Percentiles rank a stretch among this genome's conserved stretches.
These are phyloP conservation scores for Hericium coralloides DNA, from an alignment of 768 basidiomycete species.

Conservation along the genomic window DNA sequence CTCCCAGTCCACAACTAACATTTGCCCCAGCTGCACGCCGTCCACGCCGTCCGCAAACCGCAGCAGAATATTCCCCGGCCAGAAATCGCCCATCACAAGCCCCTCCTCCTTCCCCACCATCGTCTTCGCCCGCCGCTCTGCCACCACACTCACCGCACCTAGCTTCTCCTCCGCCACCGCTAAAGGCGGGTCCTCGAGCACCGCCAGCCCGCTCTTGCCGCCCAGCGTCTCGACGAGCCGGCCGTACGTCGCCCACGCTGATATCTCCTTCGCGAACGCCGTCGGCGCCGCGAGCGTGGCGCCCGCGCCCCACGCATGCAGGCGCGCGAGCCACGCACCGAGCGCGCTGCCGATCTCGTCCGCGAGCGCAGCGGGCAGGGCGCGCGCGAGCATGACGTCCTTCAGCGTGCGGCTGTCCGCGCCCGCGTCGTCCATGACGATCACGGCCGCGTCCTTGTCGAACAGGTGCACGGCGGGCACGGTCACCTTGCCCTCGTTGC, in stretches of 20 bases:
- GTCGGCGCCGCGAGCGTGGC: background rate
- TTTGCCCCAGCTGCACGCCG: slow-evolving; percentile 25
- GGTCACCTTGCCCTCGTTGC: slow-evolving; percentile 30
- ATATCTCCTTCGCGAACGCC: slow-evolving; percentile 27
- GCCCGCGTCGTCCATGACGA: slow-evolving; percentile 61
- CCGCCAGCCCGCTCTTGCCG: background rate
- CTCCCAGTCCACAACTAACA: slow-evolving; percentile 62
- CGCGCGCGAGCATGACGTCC: slow-evolving; percentile 24
- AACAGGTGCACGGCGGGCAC: slow-evolving; percentile 42
- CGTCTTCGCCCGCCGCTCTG: slow-evolving; percentile 19
- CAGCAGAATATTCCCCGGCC: slow-evolving; percentile 63
- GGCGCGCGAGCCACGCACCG: slow-evolving; percentile 42
- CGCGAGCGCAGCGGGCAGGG: slow-evolving; percentile 21
- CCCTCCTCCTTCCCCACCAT: slow-evolving; percentile 25
- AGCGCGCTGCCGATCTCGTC: slow-evolving; percentile 41
- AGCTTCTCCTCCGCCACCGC: slow-evolving; percentile 29
- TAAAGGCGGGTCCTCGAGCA: slow-evolving; percentile 32
- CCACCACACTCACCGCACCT: slow-evolving; percentile 24
- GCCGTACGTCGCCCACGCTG: slow-evolving; percentile 35
- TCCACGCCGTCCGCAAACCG: slow-evolving; percentile 21
- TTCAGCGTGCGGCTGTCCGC: slow-evolving; percentile 30
- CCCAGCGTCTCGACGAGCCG: slow-evolving; percentile 26
- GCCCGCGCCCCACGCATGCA: slow-evolving; percentile 42
- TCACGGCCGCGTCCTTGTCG: slow-evolving; percentile 38
- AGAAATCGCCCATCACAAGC: slow-evolving; percentile 59